Evolutionary conservation across 2,329 filamentous ascomycete species (phyloP), one percentile per base, ranked within the genome.

Genomic region (Orbilia javanica): DNA sequence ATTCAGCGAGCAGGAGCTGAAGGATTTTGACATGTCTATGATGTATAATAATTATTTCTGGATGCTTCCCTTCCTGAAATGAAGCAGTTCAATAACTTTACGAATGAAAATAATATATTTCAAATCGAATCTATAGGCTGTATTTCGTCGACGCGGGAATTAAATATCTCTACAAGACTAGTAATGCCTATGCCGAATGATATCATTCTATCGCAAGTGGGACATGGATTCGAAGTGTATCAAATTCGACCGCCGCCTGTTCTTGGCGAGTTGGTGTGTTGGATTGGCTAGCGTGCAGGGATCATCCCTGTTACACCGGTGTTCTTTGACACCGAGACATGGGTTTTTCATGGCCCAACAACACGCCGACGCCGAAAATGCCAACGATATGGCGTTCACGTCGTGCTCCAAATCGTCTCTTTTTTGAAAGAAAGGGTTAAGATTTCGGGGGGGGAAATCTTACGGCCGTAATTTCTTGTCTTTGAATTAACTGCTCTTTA

Each of bases 11-110:
- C 36, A 69, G 39, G 65, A 60, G 15, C 60, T 69, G 65, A 46
- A 60, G 39, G 65, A 69, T 48, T 60, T 69, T n/a, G 65, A 69
- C 13, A 69, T 69, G 36, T 69, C 65, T 25, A 69, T 69, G 50
- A 69, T 55, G 31, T 57, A 60, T 25, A 69, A 69, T 48, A 60
- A 69, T 25, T 69, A 69, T 60, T 60, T 69, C 27, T 69, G 65
- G 65, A 69, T 69, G 65, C 20, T 42, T 48, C 34, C 34, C n/a
- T 69, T 69, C 29, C 25, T 69, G 5, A 22, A 48, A 69, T 48
- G 20, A 44, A 1, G 39, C 4, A 20, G 15, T 36, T 8, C 31
- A n/a, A 27, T 13, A 11, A 8, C n/a, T 29, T 27, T 31, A 2
- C 6, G 13, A 22, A 48, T 25, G 10, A 7, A 8, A 7, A 48